Conservation (phyloP, 2,329 filamentous ascomycete species). For the Xylariaceae sp. region DNA sequence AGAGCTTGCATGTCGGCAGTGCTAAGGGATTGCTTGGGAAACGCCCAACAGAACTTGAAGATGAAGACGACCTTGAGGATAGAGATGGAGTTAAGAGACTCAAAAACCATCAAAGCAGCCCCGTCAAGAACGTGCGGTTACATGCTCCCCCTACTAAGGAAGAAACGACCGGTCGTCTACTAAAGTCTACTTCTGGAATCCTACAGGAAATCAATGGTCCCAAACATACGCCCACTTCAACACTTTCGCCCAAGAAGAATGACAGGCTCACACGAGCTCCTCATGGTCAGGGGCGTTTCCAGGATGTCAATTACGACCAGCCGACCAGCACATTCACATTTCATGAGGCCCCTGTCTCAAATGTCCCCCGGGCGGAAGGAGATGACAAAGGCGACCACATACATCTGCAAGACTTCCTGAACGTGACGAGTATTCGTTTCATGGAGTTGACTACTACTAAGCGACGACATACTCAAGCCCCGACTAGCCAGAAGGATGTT, state of each 20-base stretch:
- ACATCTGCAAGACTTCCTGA: conserved; percentile 86
- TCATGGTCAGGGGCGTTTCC: conserved; percentile 51
- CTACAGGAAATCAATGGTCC: conserved; percentile 34
- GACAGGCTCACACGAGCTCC: conserved; percentile 48
- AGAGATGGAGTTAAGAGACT: conserved; percentile 63
- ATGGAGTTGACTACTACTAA: conserved; percentile 99
- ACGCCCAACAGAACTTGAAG: conserved; percentile 67
- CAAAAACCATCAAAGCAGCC: conserved; percentile 67
- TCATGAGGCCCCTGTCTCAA: conserved; percentile 35
- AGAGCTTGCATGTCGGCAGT: conserved; percentile 73
- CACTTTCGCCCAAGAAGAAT: conserved; percentile 44
- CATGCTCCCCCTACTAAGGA: conserved; percentile 65
- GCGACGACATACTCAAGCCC: conserved; percentile 75
- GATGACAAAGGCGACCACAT: conserved; percentile 61
- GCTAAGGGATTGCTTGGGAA: conserved; percentile 72
- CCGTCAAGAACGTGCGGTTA: conserved; percentile 70
- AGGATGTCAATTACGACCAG: conserved; percentile 45
- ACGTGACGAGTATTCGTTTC: conserved; percentile 94
- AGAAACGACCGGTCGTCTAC: conserved; percentile 57
- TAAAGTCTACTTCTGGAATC: conserved; percentile 45
- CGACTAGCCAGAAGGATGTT: conserved; percentile 41
- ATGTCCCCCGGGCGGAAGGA: conserved; percentile 38
- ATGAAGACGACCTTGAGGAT: conserved; percentile 53
- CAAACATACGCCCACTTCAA: conserved; percentile 37
- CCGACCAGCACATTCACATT: conserved; percentile 40